A percentile compares a stretch with the other conserved stretches of the same genome.
phyloP scores from a whole-genome alignment of 2,329 filamentous ascomycete genomes.

The Hypoxylon sp. region DNA sequence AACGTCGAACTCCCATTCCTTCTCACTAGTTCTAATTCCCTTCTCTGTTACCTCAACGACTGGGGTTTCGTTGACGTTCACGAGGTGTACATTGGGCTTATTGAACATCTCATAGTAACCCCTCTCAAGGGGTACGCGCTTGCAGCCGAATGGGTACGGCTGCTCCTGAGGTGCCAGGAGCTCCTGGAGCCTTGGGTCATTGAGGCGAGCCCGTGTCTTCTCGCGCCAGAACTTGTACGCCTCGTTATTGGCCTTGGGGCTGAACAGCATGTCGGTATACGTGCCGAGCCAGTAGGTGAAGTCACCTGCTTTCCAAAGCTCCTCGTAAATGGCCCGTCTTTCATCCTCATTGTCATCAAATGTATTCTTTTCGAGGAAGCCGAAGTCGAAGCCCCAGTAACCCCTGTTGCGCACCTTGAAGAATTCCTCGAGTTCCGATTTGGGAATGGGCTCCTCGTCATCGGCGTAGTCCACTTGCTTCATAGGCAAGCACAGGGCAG shows the following conservation, averaged over 20 bases:
- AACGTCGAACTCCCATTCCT: conserved; percentile 52
- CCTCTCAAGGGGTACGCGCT: conserved; percentile 57
- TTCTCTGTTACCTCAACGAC: conserved; percentile 46
- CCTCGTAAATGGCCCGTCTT: conserved; percentile 64
- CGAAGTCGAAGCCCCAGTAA: conserved; percentile 73
- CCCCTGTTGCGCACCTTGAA: conserved; percentile 67
- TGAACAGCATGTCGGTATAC: conserved; percentile 68
- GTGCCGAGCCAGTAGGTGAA: conserved; percentile 69
- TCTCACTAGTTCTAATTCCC: conserved; percentile 49
- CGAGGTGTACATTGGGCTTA: conserved; percentile 54
- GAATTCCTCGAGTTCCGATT: conserved; percentile 64
- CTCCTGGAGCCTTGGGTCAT: conserved; percentile 64
- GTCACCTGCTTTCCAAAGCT: conserved; percentile 66
- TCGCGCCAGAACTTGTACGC: conserved; percentile 70
- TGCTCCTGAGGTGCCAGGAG: conserved; percentile 67
- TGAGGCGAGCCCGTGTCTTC: conserved; percentile 66
- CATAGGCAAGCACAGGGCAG: conserved; percentile 77
- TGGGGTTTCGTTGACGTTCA: conserved; percentile 51
- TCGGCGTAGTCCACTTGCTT: conserved; percentile 63
- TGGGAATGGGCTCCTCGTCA: conserved; percentile 65
- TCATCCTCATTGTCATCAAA: conserved; percentile 68
- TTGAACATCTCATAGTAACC: conserved; percentile 57
- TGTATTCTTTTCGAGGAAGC: conserved; percentile 68
- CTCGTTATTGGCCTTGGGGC: conserved; percentile 65
- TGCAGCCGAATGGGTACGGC: conserved; percentile 69